Evolutionary conservation across 108 stramenopile species (phyloP).

Genomic region (Nitzschia inconspicua): DNA sequence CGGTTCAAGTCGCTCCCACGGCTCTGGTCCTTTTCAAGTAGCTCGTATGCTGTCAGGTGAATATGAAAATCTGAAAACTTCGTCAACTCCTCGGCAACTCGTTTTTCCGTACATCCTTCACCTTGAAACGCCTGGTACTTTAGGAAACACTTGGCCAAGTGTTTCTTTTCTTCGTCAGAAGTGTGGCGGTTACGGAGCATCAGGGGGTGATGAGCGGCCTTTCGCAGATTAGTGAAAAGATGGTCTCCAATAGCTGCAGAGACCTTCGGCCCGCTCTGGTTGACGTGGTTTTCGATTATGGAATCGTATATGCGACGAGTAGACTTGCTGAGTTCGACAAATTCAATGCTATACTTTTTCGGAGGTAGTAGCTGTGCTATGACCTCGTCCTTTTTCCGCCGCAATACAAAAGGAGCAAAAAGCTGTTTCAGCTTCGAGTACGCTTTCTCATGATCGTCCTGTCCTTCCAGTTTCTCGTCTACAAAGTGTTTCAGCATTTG

Average conservation of each 20-base stretch:
- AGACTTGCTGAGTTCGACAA: constrained; percentile 35
- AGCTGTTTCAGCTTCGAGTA: constrained; percentile 78
- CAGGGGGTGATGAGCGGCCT: constrained; percentile 95
- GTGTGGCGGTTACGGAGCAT: constrained; percentile 79
- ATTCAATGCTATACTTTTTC: constrained; percentile 40
- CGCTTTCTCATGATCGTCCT: constrained; percentile 37
- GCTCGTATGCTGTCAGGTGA: constrained; percentile 66
- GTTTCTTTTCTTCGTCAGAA: constrained; percentile 38
- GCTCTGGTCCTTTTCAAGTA: constrained; percentile 62
- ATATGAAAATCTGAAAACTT: constrained; percentile 85
- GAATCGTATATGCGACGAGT: constrained; percentile 36
- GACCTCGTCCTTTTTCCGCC: constrained; percentile 89
- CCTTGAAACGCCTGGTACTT: constrained; percentile 71
- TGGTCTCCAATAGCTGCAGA: constrained; percentile 59
- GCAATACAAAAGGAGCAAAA: constrained; percentile 90
- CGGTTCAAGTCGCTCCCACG: constrained; percentile 43
- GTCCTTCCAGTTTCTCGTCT: constrained; percentile 34
- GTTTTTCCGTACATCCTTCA: constrained; percentile 56
- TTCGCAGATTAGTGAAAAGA: constrained; percentile 93
- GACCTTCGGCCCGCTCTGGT: constrained; percentile 17
- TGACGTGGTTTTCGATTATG: constrained; percentile 33
- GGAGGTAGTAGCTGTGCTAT: constrained; percentile 78
- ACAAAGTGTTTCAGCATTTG: constrained; percentile 84
- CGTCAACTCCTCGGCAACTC: constrained; percentile 78
- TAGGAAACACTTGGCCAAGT: constrained; percentile 50